Evolutionary conservation across 176 grass and related monocot genomes (phyloP).

Genomic region (Eremochloa ophiuroides): DNA sequence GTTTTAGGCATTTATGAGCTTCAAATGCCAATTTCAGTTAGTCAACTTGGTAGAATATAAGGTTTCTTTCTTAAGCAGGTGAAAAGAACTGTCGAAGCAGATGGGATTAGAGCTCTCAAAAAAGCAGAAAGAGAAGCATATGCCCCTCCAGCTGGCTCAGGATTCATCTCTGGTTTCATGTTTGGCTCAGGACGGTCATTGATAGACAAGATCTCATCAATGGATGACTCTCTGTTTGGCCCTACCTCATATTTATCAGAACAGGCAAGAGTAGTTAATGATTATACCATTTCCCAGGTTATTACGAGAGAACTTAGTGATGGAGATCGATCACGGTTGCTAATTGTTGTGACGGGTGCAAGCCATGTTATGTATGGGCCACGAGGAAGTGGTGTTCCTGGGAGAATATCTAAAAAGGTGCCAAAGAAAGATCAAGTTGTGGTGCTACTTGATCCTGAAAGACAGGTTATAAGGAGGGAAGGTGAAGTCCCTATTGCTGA

Average conservation of each 20-base stretch:
- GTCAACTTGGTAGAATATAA: slow-evolving; percentile 2
- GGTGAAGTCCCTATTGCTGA: slow-evolving; percentile 87
- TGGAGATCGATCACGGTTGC: slow-evolving; percentile 42
- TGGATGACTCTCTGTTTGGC: slow-evolving; percentile 52
- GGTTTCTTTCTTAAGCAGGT: slow-evolving; percentile 50
- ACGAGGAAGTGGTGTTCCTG: slow-evolving; percentile 81
- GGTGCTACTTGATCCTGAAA: slow-evolving; percentile 94
- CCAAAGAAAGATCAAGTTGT: slow-evolving; percentile 90
- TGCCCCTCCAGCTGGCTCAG: slow-evolving; percentile 79
- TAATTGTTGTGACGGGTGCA: slow-evolving; percentile 79
- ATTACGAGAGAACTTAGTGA: slow-evolving; percentile 66
- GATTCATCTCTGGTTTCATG: slow-evolving; percentile 91
- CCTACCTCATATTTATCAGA: slow-evolving; percentile 76
- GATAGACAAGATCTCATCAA: slow-evolving; percentile 75
- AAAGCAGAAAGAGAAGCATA: slow-evolving; percentile 75
- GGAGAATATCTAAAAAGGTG: slow-evolving; percentile 81
- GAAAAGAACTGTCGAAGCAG: slow-evolving; percentile 80
- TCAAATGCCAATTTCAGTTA: not conserved
- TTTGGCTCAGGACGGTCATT: slow-evolving; percentile 71
- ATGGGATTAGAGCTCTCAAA: slow-evolving; percentile 74
- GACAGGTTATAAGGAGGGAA: slow-evolving; percentile 83
- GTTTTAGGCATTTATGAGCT: not conserved
- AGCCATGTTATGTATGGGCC: slow-evolving; percentile 93
- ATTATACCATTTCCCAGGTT: slow-evolving; percentile 86
- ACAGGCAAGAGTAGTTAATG: slow-evolving; percentile 87